Evolutionary conservation across 768 basidiomycete species (phyloP).

Genomic region (Suillus decipiens): DNA sequence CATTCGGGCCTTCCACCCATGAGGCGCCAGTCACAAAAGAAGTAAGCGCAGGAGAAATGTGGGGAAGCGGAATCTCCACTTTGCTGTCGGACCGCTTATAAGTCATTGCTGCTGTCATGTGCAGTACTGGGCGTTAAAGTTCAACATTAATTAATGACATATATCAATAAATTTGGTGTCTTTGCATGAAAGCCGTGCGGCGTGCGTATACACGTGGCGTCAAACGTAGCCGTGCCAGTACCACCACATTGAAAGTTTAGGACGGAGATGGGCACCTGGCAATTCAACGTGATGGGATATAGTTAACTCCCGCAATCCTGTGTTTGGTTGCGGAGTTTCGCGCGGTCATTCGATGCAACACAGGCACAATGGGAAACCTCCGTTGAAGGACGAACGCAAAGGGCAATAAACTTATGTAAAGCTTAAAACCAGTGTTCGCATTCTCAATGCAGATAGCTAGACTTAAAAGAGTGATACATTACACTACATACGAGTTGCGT

Average conservation of each 20-base stretch:
- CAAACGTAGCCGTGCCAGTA: slow-evolving; percentile 12
- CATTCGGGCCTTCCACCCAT: slow-evolving; percentile 22
- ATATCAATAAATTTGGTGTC: slow-evolving; percentile 21
- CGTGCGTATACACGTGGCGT: slow-evolving; percentile 30
- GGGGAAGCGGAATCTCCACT: slow-evolving; percentile 12
- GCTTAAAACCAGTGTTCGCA: background rate
- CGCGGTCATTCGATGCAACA: slow-evolving; percentile 29
- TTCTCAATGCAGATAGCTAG: background rate
- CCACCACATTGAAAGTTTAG: slow-evolving; percentile 10
- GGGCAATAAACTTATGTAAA: slow-evolving; percentile 8
- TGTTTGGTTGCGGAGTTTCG: slow-evolving; percentile 15
- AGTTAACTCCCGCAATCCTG: slow-evolving; percentile 13
- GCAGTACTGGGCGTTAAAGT: slow-evolving; percentile 24
- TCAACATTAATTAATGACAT: slow-evolving; percentile 14
- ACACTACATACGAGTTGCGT: slow-evolving; percentile 19
- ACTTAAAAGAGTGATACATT: slow-evolving; percentile 24
- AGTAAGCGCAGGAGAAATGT: slow-evolving; percentile 9
- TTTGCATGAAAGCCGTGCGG: slow-evolving; percentile 9
- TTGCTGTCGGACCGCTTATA: slow-evolving; percentile 23
- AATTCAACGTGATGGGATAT: slow-evolving; percentile 11
- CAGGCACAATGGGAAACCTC: slow-evolving; percentile 15
- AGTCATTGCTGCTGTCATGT: slow-evolving; percentile 32
- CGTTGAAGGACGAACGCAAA: slow-evolving; percentile 3
- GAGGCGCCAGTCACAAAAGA: slow-evolving; percentile 9
- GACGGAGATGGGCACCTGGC: slow-evolving; percentile 11